Conservation (phyloP, 2,329 filamentous ascomycete genomes). For the Cucurbitaria berberidis region DNA sequence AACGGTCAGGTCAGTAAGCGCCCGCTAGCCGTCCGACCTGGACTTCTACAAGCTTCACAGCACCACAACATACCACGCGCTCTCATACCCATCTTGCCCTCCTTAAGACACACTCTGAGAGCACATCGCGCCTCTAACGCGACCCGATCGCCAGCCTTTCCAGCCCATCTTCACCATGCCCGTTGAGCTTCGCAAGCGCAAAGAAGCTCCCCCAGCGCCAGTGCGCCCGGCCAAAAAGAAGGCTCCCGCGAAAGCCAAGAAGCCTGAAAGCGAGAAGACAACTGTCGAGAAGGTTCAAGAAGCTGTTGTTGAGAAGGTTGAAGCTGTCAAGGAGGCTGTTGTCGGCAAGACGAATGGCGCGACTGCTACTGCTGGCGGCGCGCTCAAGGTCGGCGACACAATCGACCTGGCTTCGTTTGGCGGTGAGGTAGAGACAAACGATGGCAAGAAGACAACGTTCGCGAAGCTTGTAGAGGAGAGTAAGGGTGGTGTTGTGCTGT, state of each 20-base stretch:
- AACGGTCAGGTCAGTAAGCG: constrained; percentile 20
- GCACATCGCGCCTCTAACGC: constrained; percentile 30
- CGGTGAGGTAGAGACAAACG: constrained; percentile 81
- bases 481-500: constrained; percentile 84
- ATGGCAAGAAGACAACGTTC: constrained; percentile 79
- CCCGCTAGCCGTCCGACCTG: constrained; percentile 12
- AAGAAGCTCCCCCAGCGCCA: constrained; percentile 59
- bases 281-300: constrained; percentile 45
- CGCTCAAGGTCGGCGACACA: constrained; percentile 56
- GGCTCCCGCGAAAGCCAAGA: constrained; percentile 49
- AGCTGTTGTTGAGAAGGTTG: constrained; percentile 41
- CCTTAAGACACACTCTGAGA: constrained; percentile 10
- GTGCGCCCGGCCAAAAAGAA: constrained; percentile 57
- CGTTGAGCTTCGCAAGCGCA: constrained; percentile 69
- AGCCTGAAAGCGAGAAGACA: constrained; percentile 36
- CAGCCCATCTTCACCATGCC: constrained; percentile 44
- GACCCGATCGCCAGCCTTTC: constrained; percentile 31
- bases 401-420: constrained; percentile 63
- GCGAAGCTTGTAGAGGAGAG: constrained; percentile 82
- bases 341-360: constrained; percentile 40
- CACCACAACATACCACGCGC: neutral
- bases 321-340: constrained; percentile 41
- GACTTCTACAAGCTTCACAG: constrained; percentile 2
- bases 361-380: constrained; percentile 11
- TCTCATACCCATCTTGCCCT: neutral